Evolutionary conservation across 225 moss, liverwort and hornwort species (phyloP), one percentile per base, ranked within the genome.

Genomic region (Lunularia cruciata): DNA sequence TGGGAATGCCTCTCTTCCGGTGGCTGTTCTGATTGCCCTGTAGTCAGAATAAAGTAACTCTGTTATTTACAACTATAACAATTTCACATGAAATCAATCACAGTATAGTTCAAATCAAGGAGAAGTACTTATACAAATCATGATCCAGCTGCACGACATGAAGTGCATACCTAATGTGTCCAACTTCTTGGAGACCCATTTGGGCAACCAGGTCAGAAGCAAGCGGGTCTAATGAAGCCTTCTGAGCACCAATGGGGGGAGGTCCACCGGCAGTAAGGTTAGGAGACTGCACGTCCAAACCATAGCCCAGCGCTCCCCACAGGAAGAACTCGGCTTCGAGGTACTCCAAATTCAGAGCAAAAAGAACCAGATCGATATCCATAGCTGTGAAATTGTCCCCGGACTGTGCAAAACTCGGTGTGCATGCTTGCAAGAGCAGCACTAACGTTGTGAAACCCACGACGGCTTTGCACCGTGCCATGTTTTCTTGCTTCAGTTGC

Each of bases 321-420:
- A 78, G 37, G 68, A 90, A 93, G 30, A 88, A 93, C 77, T 93
- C 88, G 0, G 87, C 85, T 64, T 93, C 93, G 0, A 90, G 79
- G 35, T 85, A 93, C 84, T 93, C 93, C 59, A 93, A 65, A 62
- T 93, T 93, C 59, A 93, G 33, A 1, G 93, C 93, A 13, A 88
- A 72, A 2, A 57, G 70, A 1, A 60, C 22, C 2, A 76, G 49
- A 46, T 89, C 58, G 67, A 77, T 80, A 53, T 91, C 91, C 0
- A 0, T 0, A 0, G 11, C 4, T 2, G 73, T 75, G 48, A 71
- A 77, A 15, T 63, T 16, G 7, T 10, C 8, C 4, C 31, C 20
- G 33, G 15, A 59, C n/a, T n/a, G n/a, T n/a, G n/a, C n/a, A n/a
- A n/a, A n/a, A n/a, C n/a, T n/a, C n/a, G n/a, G n/a, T n/a, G n/a